Base-by-base conservation (phyloP, 192 early-diverging fungal species). In the Coemansia sp. region DNA sequence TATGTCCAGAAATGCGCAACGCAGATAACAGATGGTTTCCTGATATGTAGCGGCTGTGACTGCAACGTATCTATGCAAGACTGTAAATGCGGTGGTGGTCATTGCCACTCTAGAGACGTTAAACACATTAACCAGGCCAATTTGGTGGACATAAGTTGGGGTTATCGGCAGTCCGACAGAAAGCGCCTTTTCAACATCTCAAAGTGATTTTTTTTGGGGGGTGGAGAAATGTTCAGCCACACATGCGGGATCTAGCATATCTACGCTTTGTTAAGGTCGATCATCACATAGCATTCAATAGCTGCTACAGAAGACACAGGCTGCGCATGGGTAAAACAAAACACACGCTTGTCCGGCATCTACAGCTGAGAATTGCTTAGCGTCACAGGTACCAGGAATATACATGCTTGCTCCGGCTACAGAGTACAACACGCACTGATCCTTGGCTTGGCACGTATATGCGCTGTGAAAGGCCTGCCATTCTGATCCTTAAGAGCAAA, bases 261-360 rank as follows among this genome's bases (percentile, higher is more conserved):
- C 27, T 27, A 10, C 33, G 27, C 39, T 17, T 46, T 46, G 11
- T 17, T 17, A 10, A 42, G 51, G 60, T 46, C 60, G 24, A 61
- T 27, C 11, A 61, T 64, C 29, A 72, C 61, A 59, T 72, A 24
- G 20, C 59, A 36, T 36, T 70, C 64, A 23, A 80, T 71, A 21
- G 66, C 69, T 22, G 78, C 78, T 1, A 80, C 60, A 4, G 78
- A 80, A 4, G 64, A 68, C 51, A 70, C 72, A 3, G 72, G 68
- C 17, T 70, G 68, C 36, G 78, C 61, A 59, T 72, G 30, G 22
- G 72, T 67, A 59, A 63, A 68, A 21, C 78, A 73, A 51, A 74
- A 80, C 19, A 80, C 58, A 36, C 25, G 24, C 6, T 68, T 68
- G 42, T 53, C 51, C 3, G 58, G 27, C 10, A 33, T n/a, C 72